Conservation (phyloP, 1,284 basidiomycete species). For the Leccinum angustisporum region DNA sequence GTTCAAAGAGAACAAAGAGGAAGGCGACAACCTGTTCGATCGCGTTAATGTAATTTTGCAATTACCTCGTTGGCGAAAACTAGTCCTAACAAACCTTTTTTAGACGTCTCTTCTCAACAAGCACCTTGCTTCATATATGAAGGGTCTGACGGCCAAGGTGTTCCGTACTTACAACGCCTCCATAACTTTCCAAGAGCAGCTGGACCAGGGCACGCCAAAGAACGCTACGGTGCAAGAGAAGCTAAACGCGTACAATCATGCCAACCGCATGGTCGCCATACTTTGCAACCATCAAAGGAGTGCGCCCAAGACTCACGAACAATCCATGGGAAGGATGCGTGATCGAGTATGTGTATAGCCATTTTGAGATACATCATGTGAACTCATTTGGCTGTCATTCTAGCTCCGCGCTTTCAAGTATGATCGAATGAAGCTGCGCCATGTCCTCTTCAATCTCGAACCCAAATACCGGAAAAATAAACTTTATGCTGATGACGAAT, state of each 20-base stretch:
- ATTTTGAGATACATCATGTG: neutral
- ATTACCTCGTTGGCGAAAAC: constrained; percentile 3
- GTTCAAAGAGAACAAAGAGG: constrained; percentile 88
- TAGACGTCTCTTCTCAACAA: constrained; percentile 88
- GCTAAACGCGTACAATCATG: constrained; percentile 92
- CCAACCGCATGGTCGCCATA: constrained; percentile 93
- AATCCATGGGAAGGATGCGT: constrained; percentile 88
- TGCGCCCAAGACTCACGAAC: constrained; percentile 87
- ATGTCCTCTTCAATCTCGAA: constrained; percentile 75
- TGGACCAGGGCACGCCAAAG: constrained; percentile 74
- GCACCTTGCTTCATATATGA: constrained; percentile 90
- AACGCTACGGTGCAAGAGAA: constrained; percentile 86
- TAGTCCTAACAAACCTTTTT: constrained; percentile 14
- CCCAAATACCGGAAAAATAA: constrained; percentile 81
- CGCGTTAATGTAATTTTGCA: constrained; percentile 71
- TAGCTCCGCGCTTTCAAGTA: constrained; percentile 84
- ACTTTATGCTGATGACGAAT: constrained; percentile 79
- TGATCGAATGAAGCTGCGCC: constrained; percentile 89
- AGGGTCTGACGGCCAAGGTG: constrained; percentile 94
- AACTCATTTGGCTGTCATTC: constrained; percentile 13
- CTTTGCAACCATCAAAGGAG: constrained; percentile 97
- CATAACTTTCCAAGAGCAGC: constrained; percentile 86
- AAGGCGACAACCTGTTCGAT: constrained; percentile 91
- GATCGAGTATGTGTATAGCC: constrained; percentile 65
- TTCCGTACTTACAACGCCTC: constrained; percentile 99